A percentile compares a stretch with the other conserved stretches of the same genome.
Evolutionary conservation across 2,329 filamentous ascomycete genomes (phyloP).

Genomic region (Beauveria varroae): DNA sequence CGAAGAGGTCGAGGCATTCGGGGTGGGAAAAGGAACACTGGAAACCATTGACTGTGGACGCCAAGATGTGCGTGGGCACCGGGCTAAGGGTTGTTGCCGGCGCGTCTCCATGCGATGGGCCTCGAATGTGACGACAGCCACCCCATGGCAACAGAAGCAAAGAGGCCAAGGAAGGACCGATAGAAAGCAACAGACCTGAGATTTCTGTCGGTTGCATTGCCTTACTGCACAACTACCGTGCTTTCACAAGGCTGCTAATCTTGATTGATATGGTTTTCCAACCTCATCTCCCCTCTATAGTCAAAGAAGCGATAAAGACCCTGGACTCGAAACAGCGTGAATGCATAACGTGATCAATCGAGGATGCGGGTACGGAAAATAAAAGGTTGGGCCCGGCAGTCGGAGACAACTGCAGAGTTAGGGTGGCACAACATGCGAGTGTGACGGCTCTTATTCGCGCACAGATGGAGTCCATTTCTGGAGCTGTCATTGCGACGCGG

Average conservation of each 20-base stretch:
- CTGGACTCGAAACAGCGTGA: not conserved
- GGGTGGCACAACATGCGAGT: no score
- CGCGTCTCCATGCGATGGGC: not conserved
- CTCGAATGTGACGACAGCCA: not conserved
- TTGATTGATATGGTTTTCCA: no score
- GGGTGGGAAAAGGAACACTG: no score
- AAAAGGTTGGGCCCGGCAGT: not conserved
- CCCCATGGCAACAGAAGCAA: not conserved
- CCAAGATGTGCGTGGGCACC: no score
- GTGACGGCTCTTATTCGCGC: not conserved
- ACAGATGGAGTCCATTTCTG: not conserved
- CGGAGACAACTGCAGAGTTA: not conserved
- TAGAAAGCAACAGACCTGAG: no score
- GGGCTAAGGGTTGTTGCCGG: not conserved
- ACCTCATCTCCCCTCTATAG: no score
- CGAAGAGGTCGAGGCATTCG: no score
- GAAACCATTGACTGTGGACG: no score
- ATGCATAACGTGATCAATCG: not conserved
- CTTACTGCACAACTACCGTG: no score
- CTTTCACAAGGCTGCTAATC: no score
- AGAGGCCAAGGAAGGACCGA: not conserved
- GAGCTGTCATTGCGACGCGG: no score
- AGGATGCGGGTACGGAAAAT: not conserved
- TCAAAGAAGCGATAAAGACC: not conserved
- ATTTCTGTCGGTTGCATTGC: no score